Evolutionary conservation across 2,329 filamentous ascomycete species (phyloP), one percentile per base, ranked within the genome.

Genomic region (Coniochaeta sp.): DNA sequence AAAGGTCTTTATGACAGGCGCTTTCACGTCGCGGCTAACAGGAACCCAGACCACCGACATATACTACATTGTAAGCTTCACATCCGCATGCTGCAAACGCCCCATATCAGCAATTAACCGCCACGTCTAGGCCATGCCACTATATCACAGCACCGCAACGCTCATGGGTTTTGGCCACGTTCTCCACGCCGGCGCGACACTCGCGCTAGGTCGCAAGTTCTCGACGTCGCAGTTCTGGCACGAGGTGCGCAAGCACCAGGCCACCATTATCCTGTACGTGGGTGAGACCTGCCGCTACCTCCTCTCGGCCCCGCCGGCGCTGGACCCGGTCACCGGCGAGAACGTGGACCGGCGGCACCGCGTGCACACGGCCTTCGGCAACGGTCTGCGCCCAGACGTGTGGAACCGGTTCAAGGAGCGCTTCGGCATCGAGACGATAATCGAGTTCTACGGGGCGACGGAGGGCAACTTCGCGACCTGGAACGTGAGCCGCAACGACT

Each of bases 241-340:
- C 17, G 89, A 93, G 59, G 88, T 88, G 17, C 83, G 89, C n/a
- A 81, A 82, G 52, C 83, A 82, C 56, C 77, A 87, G 9, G 88
- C 91, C 22, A 95, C 89, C 1, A 80, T 87, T 4, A 88, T 96
- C 62, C 91, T 96, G 70, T 96, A 96, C 70, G 91, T 96, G 16
- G 91, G 91, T 58, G 91, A 96, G 73, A 93, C 90, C 0, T 88
- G 91, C 64, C 87, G 91, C 6, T 96, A 96, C 71, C 81, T 96
- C 4, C 80, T 96, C 12, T 81, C 89, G 0, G 84, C 86, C 0
- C 83, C 88, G 2, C 78, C 84, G 0, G 80, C 88, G 59, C 72
- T 79, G 28, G 86, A 91, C 65, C 79, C 86, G 0, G 71, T 70
- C 7, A 90, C 87, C 0, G 87, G 87, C 22, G 83, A 88, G 68